A percentile compares a stretch with the other conserved stretches of the same genome.
Evolutionary conservation across 495 filamentous ascomycete genomes (phyloP).

Genomic region (Penicillium lagena): DNA sequence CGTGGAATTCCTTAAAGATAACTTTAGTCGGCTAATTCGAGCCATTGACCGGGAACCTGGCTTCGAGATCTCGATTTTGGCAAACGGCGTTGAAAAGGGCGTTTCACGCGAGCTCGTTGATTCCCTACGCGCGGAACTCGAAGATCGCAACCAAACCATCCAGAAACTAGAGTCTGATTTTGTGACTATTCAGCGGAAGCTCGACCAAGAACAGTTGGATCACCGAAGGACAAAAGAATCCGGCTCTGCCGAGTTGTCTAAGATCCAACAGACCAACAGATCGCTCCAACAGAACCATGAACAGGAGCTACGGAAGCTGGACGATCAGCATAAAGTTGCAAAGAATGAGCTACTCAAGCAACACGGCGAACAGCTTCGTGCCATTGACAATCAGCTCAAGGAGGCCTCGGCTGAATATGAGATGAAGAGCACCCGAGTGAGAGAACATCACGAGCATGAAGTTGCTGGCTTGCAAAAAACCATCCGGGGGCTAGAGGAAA

Average conservation of each 20-base stretch:
- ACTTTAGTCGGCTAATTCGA: constrained; percentile 77
- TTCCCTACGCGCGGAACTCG: constrained; percentile 67
- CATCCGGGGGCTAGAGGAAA: constrained; percentile 47
- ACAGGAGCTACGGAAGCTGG: constrained; percentile 46
- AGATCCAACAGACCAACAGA: constrained; percentile 64
- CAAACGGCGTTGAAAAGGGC: constrained; percentile 74
- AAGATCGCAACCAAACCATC: constrained; percentile 62
- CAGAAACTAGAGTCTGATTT: constrained; percentile 62
- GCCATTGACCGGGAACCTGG: constrained; percentile 90
- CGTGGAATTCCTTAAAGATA: constrained; percentile 92
- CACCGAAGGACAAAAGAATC: constrained; percentile 67
- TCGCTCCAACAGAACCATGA: constrained; percentile 66
- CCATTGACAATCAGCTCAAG: constrained; percentile 40
- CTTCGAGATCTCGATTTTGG: constrained; percentile 70
- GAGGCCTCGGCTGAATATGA: constrained; percentile 46
- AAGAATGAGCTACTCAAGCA: constrained; percentile 40
- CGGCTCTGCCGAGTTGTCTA: constrained; percentile 53
- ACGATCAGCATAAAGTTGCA: constrained; percentile 53
- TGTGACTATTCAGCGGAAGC: constrained; percentile 58
- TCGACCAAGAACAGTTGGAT: constrained; percentile 73
- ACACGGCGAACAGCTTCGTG: constrained; percentile 43
- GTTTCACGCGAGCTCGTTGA: constrained; percentile 81
- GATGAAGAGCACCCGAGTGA: constrained; percentile 34
- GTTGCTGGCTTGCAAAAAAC: constrained; percentile 53
- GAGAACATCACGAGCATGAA: constrained; percentile 53